Base-by-base conservation (phyloP, 2,329 filamentous ascomycete species). In the Davidsoniella virescens region DNA sequence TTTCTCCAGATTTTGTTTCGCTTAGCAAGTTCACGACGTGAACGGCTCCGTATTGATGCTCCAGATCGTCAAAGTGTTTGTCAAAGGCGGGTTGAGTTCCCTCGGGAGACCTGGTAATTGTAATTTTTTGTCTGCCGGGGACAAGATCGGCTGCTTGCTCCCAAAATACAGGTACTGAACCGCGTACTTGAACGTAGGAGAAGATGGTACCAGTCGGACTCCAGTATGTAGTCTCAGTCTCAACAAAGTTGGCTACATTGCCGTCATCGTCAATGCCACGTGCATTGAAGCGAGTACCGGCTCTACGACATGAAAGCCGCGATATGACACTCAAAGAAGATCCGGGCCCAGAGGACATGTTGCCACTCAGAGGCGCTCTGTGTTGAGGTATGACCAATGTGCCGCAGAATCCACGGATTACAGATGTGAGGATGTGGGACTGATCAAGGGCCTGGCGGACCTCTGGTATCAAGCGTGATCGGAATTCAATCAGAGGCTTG, bases 181-280 rank as follows among this genome's bases (percentile, higher is more conserved):
- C 92, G 58, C 92, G 78, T 23, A 93, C 78, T 64, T 98, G 92
- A 2, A 82, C 86, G 63, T 95, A 98, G 0, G 92, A 96, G 62
- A 96, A 96, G 50, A 87, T 78, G 5, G 87, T 68, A 3, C 78
- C 76, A 1, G 78, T 76, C 1, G 84, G 84, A 57, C 82, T 82
- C 82, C 85, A 94, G 60, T 93, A 88, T 39, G 90, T 79, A 0
- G 87, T 94, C 65, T 98, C 92, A 0, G 87, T 92, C 65, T 98
- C 92, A n/a, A 96, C 92, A 64, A 94, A 98, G 64, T 98, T 98
- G 54, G 92, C 88, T 25, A 96, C 92, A 59, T 96, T 87, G 12
- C 92, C 92, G 60, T 96, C 87, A 62, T 98, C 92, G 60, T 98
- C 92, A 56, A 98, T 94, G 38, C 92, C 92, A 57, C 92, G 76